phyloP scores from a whole-genome alignment of 169 alveolate species.

The Cryptosporidium muris region DNA sequence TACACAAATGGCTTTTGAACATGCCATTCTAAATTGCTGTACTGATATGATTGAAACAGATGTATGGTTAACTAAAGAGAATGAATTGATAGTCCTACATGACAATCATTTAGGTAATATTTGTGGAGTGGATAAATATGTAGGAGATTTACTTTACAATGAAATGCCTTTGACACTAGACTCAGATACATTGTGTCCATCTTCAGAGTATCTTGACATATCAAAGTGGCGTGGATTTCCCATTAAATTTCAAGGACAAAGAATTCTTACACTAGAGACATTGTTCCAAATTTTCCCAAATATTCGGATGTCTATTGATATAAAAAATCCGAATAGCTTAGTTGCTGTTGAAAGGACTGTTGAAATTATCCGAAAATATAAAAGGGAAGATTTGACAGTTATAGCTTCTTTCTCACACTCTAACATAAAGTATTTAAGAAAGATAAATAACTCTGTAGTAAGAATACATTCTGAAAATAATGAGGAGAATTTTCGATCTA shows the following conservation, averaged over 20 bases:
- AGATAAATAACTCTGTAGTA: neutral
- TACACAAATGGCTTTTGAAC: constrained; percentile 68
- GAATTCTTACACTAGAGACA: constrained; percentile 25
- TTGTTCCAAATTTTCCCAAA: constrained; percentile 59
- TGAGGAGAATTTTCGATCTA: neutral
- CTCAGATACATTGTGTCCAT: constrained; percentile 30
- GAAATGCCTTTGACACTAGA: constrained; percentile 54
- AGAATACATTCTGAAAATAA: neutral
- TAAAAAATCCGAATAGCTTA: constrained; percentile 39
- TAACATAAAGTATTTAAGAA: constrained; percentile 19
- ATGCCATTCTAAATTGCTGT: constrained; percentile 65
- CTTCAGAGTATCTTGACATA: constrained; percentile 44
- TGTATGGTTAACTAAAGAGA: constrained; percentile 74
- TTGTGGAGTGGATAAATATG: constrained; percentile 44
- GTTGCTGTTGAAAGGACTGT: constrained; percentile 36
- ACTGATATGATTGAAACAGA: constrained; percentile 75
- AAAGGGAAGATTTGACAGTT: constrained; percentile 53
- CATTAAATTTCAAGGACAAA: constrained; percentile 12
- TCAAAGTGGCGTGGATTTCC: constrained; percentile 23
- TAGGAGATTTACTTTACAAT: constrained; percentile 16
- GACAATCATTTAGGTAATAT: constrained; percentile 59
- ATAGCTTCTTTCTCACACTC: constrained; percentile 39
- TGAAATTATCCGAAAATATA: constrained; percentile 31
- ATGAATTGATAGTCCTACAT: constrained; percentile 69
- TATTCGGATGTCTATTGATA: constrained; percentile 31